Evolutionary conservation across 768 basidiomycete species (phyloP), one percentile per base, ranked within the genome.

Genomic region (Suillus placidus): DNA sequence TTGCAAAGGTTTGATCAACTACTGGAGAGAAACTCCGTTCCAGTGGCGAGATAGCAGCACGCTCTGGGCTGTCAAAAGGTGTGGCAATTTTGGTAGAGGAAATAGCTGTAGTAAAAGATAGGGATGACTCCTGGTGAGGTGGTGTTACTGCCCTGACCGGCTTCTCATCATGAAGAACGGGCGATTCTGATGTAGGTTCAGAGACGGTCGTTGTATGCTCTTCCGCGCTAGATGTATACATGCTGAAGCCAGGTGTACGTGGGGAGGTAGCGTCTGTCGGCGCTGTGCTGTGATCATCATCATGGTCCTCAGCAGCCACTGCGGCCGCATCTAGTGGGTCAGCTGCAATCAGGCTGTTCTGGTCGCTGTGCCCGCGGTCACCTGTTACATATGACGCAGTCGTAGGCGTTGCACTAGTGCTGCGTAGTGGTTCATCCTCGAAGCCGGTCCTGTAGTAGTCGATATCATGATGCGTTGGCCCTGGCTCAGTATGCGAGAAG

Each of bases 181-280:
- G 60, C 66, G 66, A 51, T 71, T 64, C 62, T 65, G 69, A 32
- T 52, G 62, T 62, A 54, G 38, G 34, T 35, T 60, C 67, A 38
- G 68, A 61, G 37, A 64, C 34, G 34, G 68, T 47, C 70, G 71
- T 38, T 57, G 64, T 72, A 62, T 67, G 79, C 73, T 65, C 69
- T 60, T 70, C 76, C 26, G 62, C 20, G 49, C 37, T 70, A 65
- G 69, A 66, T 30, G 67, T 70, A 56, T 73, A 75, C 49, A 85
- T 67, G 69, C 84, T 82, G 75, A 87, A 87, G 6, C 87, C 87
- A n/a, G 85, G 84, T 12, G 80, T 77, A 30, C 62, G 70, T 14
- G 69, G 65, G 8, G 71, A 63, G 55, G 64, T 57, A 26, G 56
- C 40, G 26, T 70, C 67, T 18, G 66, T 26, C 30, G 67, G 67